Base-by-base conservation (phyloP, 2,329 filamentous ascomycete genomes). In the Cladosporium colombiae region DNA sequence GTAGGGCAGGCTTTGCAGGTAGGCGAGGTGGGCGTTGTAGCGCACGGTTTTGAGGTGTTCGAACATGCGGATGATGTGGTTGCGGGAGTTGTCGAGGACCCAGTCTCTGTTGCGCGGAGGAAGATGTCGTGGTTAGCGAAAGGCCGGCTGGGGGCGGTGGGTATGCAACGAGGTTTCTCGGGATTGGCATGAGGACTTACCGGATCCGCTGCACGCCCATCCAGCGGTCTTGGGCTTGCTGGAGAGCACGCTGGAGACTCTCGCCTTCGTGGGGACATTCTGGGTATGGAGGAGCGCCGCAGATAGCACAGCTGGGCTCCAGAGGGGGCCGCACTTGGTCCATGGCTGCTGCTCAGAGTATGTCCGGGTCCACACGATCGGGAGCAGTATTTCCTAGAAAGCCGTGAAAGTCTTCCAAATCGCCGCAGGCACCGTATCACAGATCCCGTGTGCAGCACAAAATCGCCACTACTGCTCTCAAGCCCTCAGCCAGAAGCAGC, bases 41-140 rank as follows among this genome's bases (percentile, higher is more conserved):
- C 80, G 78, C 56, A 75, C 75, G 35, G 75, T 73, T 16, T 75
- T 78, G 58, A 81, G 74, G 14, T 76, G 73, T 58, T 80, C 75
- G 72, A 81, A 82, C 40, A 78, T 79, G 49, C 76, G 74, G 33
- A 82, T 76, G 64, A 83, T 79, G 68, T 80, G 78, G 65, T 78
- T 77, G 21, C 80, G 79, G 44, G 81, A 78, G 66, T 82, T 78
- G 40, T 75, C 74, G 49, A 82, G 76, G 7, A 81, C 80, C 80
- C 81, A 83, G 68, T 82, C 78, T 50, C 81, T 83, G 68, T 7
- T 7, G 49, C 5, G 33, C 4, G 5, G 21, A 13, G 44, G 7
- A 27, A n/a, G 21, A 25, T 35, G 10, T 4, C 2, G 16, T 57
- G 55, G 55, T 57, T 23, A 57, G 33, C 46, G n/a, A 27, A 4